Conservation (phyloP, 768 basidiomycete species). For the Hypsizygus marmoreus region DNA sequence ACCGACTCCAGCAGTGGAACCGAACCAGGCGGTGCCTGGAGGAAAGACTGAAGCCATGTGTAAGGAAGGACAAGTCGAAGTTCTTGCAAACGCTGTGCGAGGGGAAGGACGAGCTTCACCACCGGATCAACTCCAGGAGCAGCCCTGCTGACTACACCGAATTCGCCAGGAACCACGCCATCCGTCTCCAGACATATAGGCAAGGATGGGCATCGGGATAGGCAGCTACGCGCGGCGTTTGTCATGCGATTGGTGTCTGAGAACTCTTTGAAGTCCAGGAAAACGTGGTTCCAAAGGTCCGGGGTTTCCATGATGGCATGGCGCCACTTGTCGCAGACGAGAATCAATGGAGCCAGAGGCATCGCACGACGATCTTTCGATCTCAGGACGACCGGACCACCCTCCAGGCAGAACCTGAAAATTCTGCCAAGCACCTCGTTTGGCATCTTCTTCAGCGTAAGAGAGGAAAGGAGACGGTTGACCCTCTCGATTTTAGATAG, state of each 20-base stretch:
- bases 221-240: neutral
- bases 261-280: slow-evolving; percentile 1
- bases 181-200: neutral
- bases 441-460: neutral
- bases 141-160: neutral
- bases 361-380: neutral
- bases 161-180: neutral
- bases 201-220: neutral
- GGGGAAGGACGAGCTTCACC: neutral
- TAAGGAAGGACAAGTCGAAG: neutral
- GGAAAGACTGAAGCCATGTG: neutral
- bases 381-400: neutral
- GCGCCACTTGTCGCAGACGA: neutral
- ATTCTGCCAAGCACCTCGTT: neutral
- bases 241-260: neutral
- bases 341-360: neutral
- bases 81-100: neutral
- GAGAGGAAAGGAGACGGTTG: neutral
- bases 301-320: neutral
- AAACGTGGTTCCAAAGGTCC: neutral
- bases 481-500: no score
- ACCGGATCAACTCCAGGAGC: neutral
- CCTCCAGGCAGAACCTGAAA: neutral
- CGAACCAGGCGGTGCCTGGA: neutral
- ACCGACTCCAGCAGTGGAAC: neutral